These are phyloP conservation scores for Phytophthora pluvialis DNA, from an alignment of 352 stramenopile genomes.

Conservation along the genomic window DNA sequence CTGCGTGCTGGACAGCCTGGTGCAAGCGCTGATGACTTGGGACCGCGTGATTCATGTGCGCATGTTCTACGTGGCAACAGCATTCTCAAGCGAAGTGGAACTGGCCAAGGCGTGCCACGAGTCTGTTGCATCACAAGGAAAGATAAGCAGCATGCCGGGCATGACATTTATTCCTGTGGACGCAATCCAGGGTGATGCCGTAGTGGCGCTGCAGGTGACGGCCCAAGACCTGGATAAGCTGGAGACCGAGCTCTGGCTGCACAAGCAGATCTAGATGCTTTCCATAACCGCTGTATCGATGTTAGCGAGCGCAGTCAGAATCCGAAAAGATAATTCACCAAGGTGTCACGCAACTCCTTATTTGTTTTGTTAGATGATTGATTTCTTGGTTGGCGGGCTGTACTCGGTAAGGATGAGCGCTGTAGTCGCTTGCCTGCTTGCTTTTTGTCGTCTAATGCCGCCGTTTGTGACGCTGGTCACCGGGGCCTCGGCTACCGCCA, in stretches of 20 bases:
- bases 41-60: constrained; percentile 71
- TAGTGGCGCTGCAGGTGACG: constrained; percentile 66
- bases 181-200: constrained; percentile 55
- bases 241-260: constrained; percentile 86
- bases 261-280: constrained; percentile 65
- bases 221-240: constrained; percentile 83
- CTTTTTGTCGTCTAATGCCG: constrained; percentile 47
- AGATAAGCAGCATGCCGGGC: constrained; percentile 42
- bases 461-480: constrained; percentile 49
- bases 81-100: constrained; percentile 58
- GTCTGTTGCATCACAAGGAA: constrained; percentile 37
- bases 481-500: constrained; percentile 31
- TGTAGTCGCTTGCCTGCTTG: constrained; percentile 15
- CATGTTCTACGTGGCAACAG: constrained; percentile 64
- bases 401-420: constrained; percentile 7
- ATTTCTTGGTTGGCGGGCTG: constrained; percentile 10
- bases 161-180: constrained; percentile 83
- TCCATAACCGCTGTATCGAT: not conserved
- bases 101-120: constrained; percentile 44
- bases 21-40: constrained; percentile 59
- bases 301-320: constrained; percentile 8
- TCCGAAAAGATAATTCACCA: not conserved
- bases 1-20: constrained; percentile 41
- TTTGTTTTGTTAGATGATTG: constrained; percentile 27
- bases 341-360: constrained; percentile 19